Base-by-base conservation (phyloP, 2,329 filamentous ascomycete genomes). In the Aspergillus ochraceus region DNA sequence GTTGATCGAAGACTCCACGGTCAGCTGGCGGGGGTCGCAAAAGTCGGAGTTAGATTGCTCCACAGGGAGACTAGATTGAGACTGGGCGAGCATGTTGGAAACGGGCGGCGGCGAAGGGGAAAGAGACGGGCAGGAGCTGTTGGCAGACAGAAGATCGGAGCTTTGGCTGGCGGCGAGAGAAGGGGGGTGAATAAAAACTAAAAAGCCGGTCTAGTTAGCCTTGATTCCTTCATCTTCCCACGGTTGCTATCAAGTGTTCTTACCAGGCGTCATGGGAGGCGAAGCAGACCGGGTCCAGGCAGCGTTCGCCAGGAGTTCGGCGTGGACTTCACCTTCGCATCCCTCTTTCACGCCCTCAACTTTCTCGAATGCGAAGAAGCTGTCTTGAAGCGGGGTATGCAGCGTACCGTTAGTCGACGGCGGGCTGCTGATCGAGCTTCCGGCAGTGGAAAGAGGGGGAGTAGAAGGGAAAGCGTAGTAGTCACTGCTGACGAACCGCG, bases 261-360 rank as follows among this genome's bases (percentile, higher is more conserved):
- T 88, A 96, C 92, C 87, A 85, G 93, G 92, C 70, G 92, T 96
- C 85, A 96, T 87, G 24, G 92, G 91, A 54, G 93, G 92, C 32
- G 93, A 96, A 60, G 86, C 85, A 61, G 87, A 89, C 74, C 84
- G 87, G 59, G 89, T 83, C 89, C 91, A 96, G 69, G 94, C 90
- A 64, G 90, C 82, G 64, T 82, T 83, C 55, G 90, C 86, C 58
- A 94, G 83, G 64, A 88, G 87, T 78, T 95, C 91, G 20, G 86
- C 84, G 68, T 88, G 84, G 22, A 88, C 83, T 62, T 91, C 89
- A 51, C 84, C 82, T 69, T 94, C 88, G 65, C 89, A 87, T 29
- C 84, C 84, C 65, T 91, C 84, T 82, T 93, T 92, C 67, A 87
- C 80, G 29, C 82, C 85, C 65, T 89, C 84, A 60, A 88, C 83